Evolutionary conservation across 2,329 filamentous ascomycete species (phyloP).

Genomic region (Lachnellula hyalina): DNA sequence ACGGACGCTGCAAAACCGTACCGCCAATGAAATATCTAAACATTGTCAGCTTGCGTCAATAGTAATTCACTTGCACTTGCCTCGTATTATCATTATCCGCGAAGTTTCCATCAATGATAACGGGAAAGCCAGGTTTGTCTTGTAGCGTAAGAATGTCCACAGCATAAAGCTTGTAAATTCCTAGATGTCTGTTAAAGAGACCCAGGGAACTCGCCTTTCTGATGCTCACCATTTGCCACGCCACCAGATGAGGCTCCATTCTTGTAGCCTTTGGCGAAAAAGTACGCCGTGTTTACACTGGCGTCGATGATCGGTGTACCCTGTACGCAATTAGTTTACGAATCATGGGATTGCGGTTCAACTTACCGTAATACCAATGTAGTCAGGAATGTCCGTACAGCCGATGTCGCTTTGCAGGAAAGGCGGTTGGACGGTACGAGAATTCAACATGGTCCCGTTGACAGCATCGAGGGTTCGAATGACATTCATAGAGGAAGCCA

Average conservation of each 20-base stretch:
- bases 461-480: conserved; percentile 38
- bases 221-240: conserved; percentile 19
- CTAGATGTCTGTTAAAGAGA: conserved; percentile 11
- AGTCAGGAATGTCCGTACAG: conserved; percentile 38
- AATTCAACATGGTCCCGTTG: conserved; percentile 35
- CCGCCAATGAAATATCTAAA: conserved; percentile 40
- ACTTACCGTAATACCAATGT: conserved; percentile 32
- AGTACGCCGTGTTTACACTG: conserved; percentile 32
- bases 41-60: conserved; percentile 4
- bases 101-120: conserved; percentile 39
- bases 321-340: background rate
- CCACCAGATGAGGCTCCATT: conserved; percentile 24
- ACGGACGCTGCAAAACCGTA: conserved; percentile 40
- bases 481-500: conserved; percentile 36
- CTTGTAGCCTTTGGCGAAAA: conserved; percentile 35
- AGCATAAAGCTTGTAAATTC: conserved; percentile 28
- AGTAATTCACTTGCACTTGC: conserved; percentile 1
- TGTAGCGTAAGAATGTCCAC: conserved; percentile 34
- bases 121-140: conserved; percentile 37
- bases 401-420: conserved; percentile 29
- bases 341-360: background rate
- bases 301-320: conserved; percentile 36
- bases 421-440: conserved; percentile 35
- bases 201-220: no score
- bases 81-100: conserved; percentile 41